phyloP scores from a whole-genome alignment of 2,329 filamentous ascomycete genomes.

The Cylindrodendrum hubeiense region DNA sequence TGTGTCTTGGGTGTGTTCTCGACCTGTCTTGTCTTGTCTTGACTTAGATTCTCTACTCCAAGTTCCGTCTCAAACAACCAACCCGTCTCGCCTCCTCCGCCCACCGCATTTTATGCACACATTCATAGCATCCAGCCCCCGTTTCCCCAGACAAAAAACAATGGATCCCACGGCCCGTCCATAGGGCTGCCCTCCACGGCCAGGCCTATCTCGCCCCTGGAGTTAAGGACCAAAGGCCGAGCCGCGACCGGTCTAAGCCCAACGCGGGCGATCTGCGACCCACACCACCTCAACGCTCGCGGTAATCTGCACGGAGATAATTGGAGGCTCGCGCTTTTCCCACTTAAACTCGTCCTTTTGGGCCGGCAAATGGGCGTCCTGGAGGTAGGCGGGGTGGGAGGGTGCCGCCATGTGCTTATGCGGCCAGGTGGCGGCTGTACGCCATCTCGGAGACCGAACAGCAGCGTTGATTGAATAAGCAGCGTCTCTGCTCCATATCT shows the following conservation, averaged over 20 bases:
- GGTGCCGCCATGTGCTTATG: background rate
- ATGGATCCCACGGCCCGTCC: background rate
- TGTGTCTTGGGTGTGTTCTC: background rate
- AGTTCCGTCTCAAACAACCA: too few species aligned
- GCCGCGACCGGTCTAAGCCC: conserved; percentile 33
- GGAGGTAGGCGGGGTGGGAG: background rate
- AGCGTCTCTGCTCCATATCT: background rate
- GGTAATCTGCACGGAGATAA: too few species aligned
- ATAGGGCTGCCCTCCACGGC: conserved; percentile 17
- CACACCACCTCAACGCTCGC: conserved; percentile 14
- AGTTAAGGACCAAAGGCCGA: conserved; percentile 42
- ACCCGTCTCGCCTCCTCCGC: too few species aligned
- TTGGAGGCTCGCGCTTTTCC: background rate
- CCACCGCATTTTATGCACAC: too few species aligned
- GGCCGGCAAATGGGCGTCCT: background rate
- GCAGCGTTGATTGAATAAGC: background rate
- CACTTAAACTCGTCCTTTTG: background rate
- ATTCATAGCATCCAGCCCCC: too few species aligned
- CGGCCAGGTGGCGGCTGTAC: background rate
- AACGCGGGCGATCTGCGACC: conserved; percentile 18
- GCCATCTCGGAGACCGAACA: background rate
- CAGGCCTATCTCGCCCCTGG: conserved; percentile 26
- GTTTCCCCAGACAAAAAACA: background rate
- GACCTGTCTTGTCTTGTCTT: background rate
- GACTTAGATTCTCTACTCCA: background rate